Evolutionary conservation across 345 rosid genomes (phyloP), one percentile per base, ranked within the genome.

Genomic region (Populus simonii): DNA sequence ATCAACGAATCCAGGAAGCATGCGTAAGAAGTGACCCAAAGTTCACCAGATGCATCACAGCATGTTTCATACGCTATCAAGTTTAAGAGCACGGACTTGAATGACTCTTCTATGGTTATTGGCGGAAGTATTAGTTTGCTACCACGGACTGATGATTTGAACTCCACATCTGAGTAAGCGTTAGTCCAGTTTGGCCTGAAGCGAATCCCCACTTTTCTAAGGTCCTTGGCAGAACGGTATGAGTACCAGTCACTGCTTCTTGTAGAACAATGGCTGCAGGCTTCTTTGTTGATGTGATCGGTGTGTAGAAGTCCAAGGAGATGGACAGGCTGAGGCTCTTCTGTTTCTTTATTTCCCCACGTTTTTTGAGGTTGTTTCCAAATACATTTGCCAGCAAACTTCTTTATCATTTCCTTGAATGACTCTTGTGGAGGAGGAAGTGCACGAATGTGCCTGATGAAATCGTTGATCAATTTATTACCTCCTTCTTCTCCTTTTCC

Each of bases 51-150:
- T 17, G 41, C 49, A 38, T 78, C 36, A 0, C 75, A 74, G 51
- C 74, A 80, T 67, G 62, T 74, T 41, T 77, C 86, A 16, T 74
- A 77, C 20, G 82, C 82, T 61, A 78, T 65, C 77, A 84, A 47
- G 75, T 84, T 83, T 20, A 77, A 39, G 25, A 84, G 36, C 39
- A 38, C 75, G 25, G 80, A 27, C 15, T 22, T 68, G 8, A 82
- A 78, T 7, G 78, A 74, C 53, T 84, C 77, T 51, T 78, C 82
- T 3, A 78, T 63, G 0, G 20, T 68, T 1, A 84, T 47, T 27
- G 66, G 74, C 7, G 82, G 82, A 2, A 84, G 76, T 20, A 15
- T 38, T 25, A 80, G 65, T n/a, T 12, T 39, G 12, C 53, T 27
- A 0, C 31, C 12, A 7, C 35, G n/a, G 10, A 65, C 6, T 31